These are phyloP conservation scores for Chytriomyces hyalinus DNA, from an alignment of 192 early-diverging fungal genomes.

Conservation along the genomic window DNA sequence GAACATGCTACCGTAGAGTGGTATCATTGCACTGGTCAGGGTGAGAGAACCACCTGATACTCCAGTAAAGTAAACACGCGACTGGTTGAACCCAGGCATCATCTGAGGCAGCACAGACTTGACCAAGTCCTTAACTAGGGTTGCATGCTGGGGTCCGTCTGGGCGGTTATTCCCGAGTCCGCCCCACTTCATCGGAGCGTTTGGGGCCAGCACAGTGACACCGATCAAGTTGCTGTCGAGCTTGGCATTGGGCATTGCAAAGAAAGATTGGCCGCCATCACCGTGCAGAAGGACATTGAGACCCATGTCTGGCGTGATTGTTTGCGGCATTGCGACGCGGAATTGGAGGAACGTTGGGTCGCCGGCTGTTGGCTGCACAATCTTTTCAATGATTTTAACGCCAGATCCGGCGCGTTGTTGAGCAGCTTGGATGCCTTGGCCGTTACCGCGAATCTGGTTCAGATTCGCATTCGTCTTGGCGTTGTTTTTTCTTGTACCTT, in stretches of 20 bases:
- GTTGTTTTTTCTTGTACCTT: too few species aligned
- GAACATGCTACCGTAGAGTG: constrained; percentile 35
- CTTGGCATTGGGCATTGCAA: constrained; percentile 35
- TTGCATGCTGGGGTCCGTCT: constrained; percentile 33
- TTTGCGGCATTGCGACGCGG: background rate
- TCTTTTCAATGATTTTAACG: background rate
- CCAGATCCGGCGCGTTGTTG: background rate
- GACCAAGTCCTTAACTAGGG: constrained; percentile 35
- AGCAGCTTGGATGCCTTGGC: background rate
- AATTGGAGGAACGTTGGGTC: background rate
- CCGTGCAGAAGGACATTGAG: constrained; percentile 45
- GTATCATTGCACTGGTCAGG: constrained; percentile 33
- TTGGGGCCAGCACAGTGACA: constrained; percentile 44
- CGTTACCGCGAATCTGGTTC: background rate
- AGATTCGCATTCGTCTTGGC: background rate
- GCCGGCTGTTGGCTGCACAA: background rate
- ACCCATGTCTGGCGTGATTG: constrained; percentile 16
- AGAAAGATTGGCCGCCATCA: constrained; percentile 36
- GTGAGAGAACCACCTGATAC: constrained; percentile 38
- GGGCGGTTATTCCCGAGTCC: constrained; percentile 25
- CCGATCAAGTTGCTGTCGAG: constrained; percentile 35
- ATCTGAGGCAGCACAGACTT: constrained; percentile 30
- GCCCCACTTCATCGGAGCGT: constrained; percentile 29
- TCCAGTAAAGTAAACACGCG: constrained; percentile 40
- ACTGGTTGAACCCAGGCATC: constrained; percentile 27